Base-by-base conservation (phyloP, 805 yeast species). In the Saccharomycodes ludwigii region DNA sequence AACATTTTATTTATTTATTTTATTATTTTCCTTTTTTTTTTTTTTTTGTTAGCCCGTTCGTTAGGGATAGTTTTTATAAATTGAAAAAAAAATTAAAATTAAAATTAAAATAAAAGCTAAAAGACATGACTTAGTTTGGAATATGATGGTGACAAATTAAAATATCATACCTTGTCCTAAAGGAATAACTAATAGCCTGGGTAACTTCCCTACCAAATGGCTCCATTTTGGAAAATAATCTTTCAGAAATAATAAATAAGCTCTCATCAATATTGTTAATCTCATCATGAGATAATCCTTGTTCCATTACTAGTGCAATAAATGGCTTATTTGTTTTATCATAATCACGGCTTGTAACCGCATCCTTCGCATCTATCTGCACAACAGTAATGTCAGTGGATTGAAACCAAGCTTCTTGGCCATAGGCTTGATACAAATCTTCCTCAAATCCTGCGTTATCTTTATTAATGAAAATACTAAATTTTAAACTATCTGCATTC, bases 171-270 rank as follows among this genome's bases (percentile, higher is more conserved):
- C n/a, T n/a, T n/a, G n/a, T n/a, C n/a, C n/a, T n/a, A n/a, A n/a
- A n/a, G n/a, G n/a, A n/a, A n/a, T n/a, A n/a, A n/a, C n/a, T n/a
- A n/a, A n/a, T n/a, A n/a, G n/a, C n/a, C n/a, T n/a, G n/a, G n/a
- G n/a, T 46, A 2, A 40, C 43, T 15, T 44, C 49, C 5, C 35
- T 40, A 5, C 44, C 39, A 24, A 50, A 50, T 3, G 49, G 48
- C n/a, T 35, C 33, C 13, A 36, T 35, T 3, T 33, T 36, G 5
- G 33, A 24, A 15, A 46, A 44, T 16, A 29, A 36, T 11, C 37
- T 33, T 35, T 50, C 55, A 4, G 51, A 41, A 12, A 47, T 37
- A 7, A 48, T 47, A 21, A 50, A 47, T 3, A 51, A 46, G 5
- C 48, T 42, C 22, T 48, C 53, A 24, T 48, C 53, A 12, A 48